Evolutionary conservation across 257 asterid genomes (phyloP).

Genomic region (Leonotis leonurus): DNA sequence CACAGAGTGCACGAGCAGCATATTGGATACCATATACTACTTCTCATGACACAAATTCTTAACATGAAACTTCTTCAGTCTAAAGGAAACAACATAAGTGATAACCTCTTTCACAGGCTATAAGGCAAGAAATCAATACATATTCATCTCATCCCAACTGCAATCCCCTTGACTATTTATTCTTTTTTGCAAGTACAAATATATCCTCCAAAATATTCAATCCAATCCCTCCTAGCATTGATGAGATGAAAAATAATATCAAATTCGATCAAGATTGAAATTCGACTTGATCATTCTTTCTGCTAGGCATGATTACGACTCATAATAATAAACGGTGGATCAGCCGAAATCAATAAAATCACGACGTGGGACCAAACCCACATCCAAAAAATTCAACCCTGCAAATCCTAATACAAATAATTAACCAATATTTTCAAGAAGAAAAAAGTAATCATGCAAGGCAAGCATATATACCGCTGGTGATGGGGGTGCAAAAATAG

Average conservation of each 20-base stretch:
- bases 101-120: background rate
- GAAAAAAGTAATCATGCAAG: background rate
- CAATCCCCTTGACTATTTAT: too few relatives aligned
- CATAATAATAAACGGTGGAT: background rate
- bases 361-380: background rate
- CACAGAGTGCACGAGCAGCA: too few relatives aligned
- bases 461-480: conserved; percentile 24
- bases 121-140: background rate
- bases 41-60: background rate
- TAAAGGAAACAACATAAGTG: background rate
- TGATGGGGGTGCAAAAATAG: conserved; percentile 39
- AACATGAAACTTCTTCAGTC: background rate
- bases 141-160: background rate
- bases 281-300: background rate
- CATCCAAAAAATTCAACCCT: background rate
- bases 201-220: background rate
- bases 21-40: background rate
- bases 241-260: background rate
- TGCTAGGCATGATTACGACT: background rate
- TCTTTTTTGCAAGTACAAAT: too few relatives aligned
- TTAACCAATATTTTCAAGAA: background rate
- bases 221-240: background rate
- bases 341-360: background rate
- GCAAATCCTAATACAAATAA: too few relatives aligned
- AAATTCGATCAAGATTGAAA: background rate